These are phyloP conservation scores for Phanerodontia chrysosporium DNA, from an alignment of 768 basidiomycete species.

Conservation along the genomic window DNA sequence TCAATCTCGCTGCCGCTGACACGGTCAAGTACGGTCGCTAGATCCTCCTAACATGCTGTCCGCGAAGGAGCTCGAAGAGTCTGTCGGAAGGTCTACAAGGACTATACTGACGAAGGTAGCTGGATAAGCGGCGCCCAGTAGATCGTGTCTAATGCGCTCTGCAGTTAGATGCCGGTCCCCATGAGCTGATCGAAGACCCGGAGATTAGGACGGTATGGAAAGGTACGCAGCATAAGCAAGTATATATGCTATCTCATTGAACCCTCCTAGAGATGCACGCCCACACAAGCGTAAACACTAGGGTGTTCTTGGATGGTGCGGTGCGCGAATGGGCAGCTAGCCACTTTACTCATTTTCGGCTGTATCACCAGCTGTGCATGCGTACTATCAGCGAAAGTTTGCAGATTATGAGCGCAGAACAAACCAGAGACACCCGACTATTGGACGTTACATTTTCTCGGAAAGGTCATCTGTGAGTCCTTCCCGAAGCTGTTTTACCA, in stretches of 20 bases:
- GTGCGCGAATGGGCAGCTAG: too few species aligned
- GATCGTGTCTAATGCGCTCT: background rate
- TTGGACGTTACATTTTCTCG: slow-evolving; percentile 13
- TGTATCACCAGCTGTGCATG: slow-evolving; percentile 16
- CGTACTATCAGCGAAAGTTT: slow-evolving; percentile 17
- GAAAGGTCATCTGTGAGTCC: slow-evolving; percentile 12
- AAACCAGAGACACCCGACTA: background rate
- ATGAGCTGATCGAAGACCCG: slow-evolving; percentile 10
- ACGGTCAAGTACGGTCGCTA: too few species aligned
- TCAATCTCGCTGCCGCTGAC: too few species aligned
- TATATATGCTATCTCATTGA: background rate
- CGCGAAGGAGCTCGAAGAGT: background rate
- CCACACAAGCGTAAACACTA: slow-evolving; percentile 5
- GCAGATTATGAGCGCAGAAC: slow-evolving; percentile 8
- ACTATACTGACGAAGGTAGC: slow-evolving; percentile 1
- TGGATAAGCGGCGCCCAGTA: background rate
- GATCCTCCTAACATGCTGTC: too few species aligned
- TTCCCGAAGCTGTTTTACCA: background rate
- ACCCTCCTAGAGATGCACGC: slow-evolving; percentile 3
- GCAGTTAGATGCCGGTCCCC: slow-evolving; percentile 11
- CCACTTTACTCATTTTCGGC: background rate
- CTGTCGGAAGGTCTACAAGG: background rate
- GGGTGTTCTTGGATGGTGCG: slow-evolving; percentile 12
- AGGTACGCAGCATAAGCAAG: background rate
- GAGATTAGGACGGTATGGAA: slow-evolving; percentile 10